These are phyloP conservation scores for Russula virescens DNA, from an alignment of 768 basidiomycete genomes.

Conservation along the genomic window DNA sequence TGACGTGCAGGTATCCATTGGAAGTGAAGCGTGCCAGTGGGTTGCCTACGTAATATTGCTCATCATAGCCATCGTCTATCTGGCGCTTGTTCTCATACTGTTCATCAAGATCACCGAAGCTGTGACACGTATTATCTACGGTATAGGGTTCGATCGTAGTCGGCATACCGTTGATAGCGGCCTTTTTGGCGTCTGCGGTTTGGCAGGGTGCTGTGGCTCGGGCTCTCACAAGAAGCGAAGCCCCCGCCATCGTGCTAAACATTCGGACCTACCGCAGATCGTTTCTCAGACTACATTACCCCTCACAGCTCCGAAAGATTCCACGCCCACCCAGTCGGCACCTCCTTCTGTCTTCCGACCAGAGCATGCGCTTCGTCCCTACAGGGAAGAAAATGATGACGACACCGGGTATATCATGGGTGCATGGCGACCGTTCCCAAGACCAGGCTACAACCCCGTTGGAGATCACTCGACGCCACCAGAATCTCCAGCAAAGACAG, in stretches of 20 bases:
- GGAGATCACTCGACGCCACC: slow-evolving; percentile 28
- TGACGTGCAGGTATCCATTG: slow-evolving; percentile 68
- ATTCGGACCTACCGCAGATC: slow-evolving; percentile 18
- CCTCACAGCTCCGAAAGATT: slow-evolving; percentile 24
- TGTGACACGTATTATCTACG: slow-evolving; percentile 66
- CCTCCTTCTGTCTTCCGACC: slow-evolving; percentile 72
- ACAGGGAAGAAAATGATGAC: slow-evolving; percentile 74
- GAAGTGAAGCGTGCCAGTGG: slow-evolving; percentile 79
- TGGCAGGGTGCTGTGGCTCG: slow-evolving; percentile 62
- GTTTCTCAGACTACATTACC: slow-evolving; percentile 17
- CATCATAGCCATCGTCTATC: slow-evolving; percentile 74
- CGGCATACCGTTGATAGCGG: slow-evolving; percentile 78
- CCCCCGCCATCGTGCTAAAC: slow-evolving; percentile 23
- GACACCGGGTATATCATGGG: slow-evolving; percentile 87
- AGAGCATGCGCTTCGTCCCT: slow-evolving; percentile 71
- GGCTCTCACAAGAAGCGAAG: slow-evolving; percentile 38
- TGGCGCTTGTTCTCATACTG: slow-evolving; percentile 78
- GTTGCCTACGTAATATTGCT: slow-evolving; percentile 89
- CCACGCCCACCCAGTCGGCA: slow-evolving; percentile 42
- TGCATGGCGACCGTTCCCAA: slow-evolving; percentile 80
- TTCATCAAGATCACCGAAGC: slow-evolving; percentile 82
- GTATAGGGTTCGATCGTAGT: slow-evolving; percentile 80
- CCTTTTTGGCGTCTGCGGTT: slow-evolving; percentile 74
- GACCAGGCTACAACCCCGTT: slow-evolving; percentile 45
- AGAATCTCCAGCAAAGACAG: slow-evolving; percentile 38